phyloP scores from a whole-genome alignment of 345 rosid species.

The Noccaea bulbosa region DNA sequence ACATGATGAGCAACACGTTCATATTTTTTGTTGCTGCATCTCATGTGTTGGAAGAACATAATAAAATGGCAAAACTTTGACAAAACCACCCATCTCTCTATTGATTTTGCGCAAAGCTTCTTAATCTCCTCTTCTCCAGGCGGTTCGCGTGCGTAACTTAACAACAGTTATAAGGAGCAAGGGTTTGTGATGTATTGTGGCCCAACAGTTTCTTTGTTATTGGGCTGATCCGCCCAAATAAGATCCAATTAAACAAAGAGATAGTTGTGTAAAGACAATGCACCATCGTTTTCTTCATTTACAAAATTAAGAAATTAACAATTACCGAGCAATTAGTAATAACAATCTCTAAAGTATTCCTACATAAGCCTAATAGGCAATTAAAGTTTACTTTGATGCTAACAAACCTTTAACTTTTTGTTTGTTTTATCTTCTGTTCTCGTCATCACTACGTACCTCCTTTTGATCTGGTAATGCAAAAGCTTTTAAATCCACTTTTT shows the following conservation, averaged over 20 bases:
- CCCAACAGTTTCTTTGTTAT: neutral
- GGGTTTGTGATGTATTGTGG: neutral
- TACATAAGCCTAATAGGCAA: constrained; percentile 5
- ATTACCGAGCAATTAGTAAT: neutral
- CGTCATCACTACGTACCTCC: constrained; percentile 17
- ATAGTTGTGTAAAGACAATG: neutral
- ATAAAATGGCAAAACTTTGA: too few species aligned
- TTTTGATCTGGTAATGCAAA: constrained; percentile 37
- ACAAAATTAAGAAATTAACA: neutral
- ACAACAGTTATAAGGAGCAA: too few species aligned
- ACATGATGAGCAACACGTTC: too few species aligned
- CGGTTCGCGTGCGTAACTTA: too few species aligned
- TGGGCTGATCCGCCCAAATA: neutral
- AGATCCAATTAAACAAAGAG: neutral
- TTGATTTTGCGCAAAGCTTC: too few species aligned
- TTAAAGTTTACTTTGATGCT: constrained; percentile 5
- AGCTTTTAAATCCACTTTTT: constrained; percentile 37
- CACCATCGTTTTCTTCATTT: neutral
- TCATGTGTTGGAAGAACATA: too few species aligned
- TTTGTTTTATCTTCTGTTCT: neutral
- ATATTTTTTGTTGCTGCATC: too few species aligned
- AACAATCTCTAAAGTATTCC: neutral
- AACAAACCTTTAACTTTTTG: constrained; percentile 3
- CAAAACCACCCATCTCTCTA: too few species aligned
- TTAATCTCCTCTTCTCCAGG: too few species aligned